Base-by-base conservation (phyloP, 164 flowering plant genomes). In the Taxillus chinensis region DNA sequence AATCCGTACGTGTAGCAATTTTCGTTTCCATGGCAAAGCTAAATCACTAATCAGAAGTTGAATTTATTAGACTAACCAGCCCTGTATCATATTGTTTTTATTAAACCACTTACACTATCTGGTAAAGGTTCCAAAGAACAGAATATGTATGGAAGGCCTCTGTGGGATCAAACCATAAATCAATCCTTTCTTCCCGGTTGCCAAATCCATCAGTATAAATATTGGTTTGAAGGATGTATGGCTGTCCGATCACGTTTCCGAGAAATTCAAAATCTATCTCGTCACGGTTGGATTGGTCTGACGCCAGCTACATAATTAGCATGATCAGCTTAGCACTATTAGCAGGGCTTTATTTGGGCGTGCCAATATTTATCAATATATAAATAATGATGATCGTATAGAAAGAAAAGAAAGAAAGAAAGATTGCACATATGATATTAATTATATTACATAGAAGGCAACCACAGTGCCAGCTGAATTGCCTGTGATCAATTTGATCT, bases 91-190 rank as follows among this genome's bases (percentile, higher is more conserved):
- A n/a, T n/a, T n/a, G n/a, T n/a, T n/a, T 43, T 43, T 8, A 8
- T 48, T 48, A 12, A 15, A n/a, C 11, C 45, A 45, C 95, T 84
- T 82, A 91, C 96, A 92, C 86, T 71, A 89, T 83, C 66, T 87
- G 96, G 63, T 89, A 78, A 73, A 86, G 69, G 74, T 84, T 92
- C 98, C 98, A 92, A 15, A 85, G 60, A 17, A 92, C 63, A 15
- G 98, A 80, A 64, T 92, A 92, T 6, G 89, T 89, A 60, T 92
- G 98, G 77, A 82, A 92, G 41, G 87, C 86, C 65, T 70, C 39
- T 1, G 96, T 81, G 55, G 98, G 98, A 76, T 92, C 98, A 77
- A 92, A 92, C 98, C 98, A 89, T 16, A 89, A 72, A 66, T 75
- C 60, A 27, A 89, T 79, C 61, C 96, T 83, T 64, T 89, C 85